These are phyloP conservation scores for Solanum neorickii DNA, from an alignment of 257 asterid genomes.

Conservation along the genomic window DNA sequence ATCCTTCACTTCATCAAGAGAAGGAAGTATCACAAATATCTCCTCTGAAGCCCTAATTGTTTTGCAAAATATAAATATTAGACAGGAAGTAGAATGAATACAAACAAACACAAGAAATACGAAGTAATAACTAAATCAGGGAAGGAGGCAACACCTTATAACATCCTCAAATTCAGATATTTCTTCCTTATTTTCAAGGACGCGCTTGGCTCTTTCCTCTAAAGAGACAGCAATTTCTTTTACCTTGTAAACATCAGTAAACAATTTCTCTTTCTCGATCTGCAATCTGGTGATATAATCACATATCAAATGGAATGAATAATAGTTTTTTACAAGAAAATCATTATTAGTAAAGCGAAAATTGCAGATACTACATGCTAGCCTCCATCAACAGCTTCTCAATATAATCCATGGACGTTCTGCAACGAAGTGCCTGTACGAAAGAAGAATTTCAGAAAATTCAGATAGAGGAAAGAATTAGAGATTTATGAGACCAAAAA, in stretches of 20 bases:
- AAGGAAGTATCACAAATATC: slow-evolving; percentile 54
- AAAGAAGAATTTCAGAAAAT: neutral
- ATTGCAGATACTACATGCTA: slow-evolving; percentile 38
- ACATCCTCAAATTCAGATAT: slow-evolving; percentile 61
- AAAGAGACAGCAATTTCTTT: slow-evolving; percentile 36
- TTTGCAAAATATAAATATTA: slow-evolving; percentile 5
- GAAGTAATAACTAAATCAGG: neutral
- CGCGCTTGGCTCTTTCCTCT: slow-evolving; percentile 60
- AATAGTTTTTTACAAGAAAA: slow-evolving; percentile 1
- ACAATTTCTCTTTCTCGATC: slow-evolving; percentile 67
- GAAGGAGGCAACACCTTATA: slow-evolving; percentile 41
- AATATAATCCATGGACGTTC: slow-evolving; percentile 50
- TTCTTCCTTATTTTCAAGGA: slow-evolving; percentile 40
- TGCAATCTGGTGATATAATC: slow-evolving; percentile 51
- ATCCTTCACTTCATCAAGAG: slow-evolving; percentile 54
- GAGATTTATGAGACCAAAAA: neutral
- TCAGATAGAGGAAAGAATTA: neutral
- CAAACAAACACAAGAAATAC: neutral
- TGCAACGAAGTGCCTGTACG: slow-evolving; percentile 49
- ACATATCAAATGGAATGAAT: slow-evolving; percentile 16
- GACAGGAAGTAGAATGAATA: neutral
- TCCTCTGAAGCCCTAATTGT: slow-evolving; percentile 57
- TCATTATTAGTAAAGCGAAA: neutral
- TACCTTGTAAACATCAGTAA: slow-evolving; percentile 42
- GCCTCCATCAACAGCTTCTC: slow-evolving; percentile 61